phyloP scores from a whole-genome alignment of 179 eudicot genomes.

The Silene vulgaris region DNA sequence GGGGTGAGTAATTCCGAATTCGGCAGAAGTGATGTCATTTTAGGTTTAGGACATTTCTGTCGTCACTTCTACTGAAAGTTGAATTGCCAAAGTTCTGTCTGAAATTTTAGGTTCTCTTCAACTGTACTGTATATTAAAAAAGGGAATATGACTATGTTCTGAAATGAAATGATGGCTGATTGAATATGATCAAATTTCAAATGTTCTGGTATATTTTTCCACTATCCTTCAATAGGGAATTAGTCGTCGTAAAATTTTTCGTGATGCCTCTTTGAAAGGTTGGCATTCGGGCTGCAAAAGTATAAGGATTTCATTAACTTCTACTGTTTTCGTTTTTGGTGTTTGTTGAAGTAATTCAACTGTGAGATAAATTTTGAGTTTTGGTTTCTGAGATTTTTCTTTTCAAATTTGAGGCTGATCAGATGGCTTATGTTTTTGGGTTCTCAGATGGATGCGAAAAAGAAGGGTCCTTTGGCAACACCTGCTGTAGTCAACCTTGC shows the following conservation, averaged over 20 bases:
- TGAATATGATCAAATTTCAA: no score
- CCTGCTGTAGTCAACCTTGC: conserved; percentile 64
- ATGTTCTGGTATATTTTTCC: neutral
- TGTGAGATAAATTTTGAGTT: neutral
- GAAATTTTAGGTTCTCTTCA: no score
- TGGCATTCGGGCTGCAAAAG: no score
- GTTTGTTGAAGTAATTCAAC: neutral
- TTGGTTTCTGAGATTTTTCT: conserved; percentile 10
- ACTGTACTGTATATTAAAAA: no score
- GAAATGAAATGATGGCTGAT: neutral
- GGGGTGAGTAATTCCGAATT: neutral
- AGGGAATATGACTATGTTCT: neutral
- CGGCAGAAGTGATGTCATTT: neutral
- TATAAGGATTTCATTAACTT: no score
- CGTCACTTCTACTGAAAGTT: neutral
- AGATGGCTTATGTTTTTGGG: conserved; percentile 33
- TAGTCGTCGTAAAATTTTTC: no score
- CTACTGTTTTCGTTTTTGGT: no score
- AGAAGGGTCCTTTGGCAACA: conserved; percentile 42
- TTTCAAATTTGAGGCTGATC: conserved; percentile 20
- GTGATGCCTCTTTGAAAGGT: no score
- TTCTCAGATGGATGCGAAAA: conserved; percentile 41
- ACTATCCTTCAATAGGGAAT: no score
- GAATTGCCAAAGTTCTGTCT: neutral
- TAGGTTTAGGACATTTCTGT: neutral